Percentiles rank a stretch among this genome's conserved stretches.
These are phyloP conservation scores for Starmerella bombi DNA, from an alignment of 805 yeast species.

Conservation along the genomic window DNA sequence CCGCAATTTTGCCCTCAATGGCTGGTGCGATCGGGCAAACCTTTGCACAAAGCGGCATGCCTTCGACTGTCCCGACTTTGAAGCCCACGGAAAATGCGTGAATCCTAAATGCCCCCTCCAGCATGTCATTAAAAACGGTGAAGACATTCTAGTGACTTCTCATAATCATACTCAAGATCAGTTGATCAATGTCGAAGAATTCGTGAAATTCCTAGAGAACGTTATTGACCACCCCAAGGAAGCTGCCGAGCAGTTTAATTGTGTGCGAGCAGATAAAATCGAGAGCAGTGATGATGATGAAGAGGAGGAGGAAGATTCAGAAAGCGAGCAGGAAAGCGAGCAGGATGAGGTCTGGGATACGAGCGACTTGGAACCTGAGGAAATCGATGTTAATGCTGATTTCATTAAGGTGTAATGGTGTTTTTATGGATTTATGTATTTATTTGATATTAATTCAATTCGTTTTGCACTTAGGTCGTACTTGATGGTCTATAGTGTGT, in stretches of 20 bases:
- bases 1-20: conserved; percentile 52
- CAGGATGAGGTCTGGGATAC: conserved; percentile 6
- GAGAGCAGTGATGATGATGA: conserved; percentile 9
- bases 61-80: conserved; percentile 59
- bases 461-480: too few relatives aligned
- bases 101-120: conserved; percentile 40
- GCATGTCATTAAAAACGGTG: conserved; percentile 27
- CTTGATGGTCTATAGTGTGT: too few relatives aligned
- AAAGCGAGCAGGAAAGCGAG: conserved; percentile 11
- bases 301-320: conserved; percentile 14
- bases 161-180: neutral
- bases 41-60: conserved; percentile 45
- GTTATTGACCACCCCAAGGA: neutral
- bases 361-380: conserved; percentile 4
- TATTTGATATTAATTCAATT: too few relatives aligned
- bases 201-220: neutral
- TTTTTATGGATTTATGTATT: neutral
- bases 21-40: conserved; percentile 53
- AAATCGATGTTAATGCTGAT: conserved; percentile 24
- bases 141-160: neutral
- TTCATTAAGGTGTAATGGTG: conserved; percentile 12
- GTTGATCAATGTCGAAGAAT: neutral
- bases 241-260: neutral
- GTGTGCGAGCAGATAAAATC: neutral
- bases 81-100: conserved; percentile 46